Percentiles rank a stretch among this genome's conserved stretches.
Evolutionary conservation across 2,329 filamentous ascomycete genomes (phyloP).

Genomic region (Talaromyces marneffei): DNA sequence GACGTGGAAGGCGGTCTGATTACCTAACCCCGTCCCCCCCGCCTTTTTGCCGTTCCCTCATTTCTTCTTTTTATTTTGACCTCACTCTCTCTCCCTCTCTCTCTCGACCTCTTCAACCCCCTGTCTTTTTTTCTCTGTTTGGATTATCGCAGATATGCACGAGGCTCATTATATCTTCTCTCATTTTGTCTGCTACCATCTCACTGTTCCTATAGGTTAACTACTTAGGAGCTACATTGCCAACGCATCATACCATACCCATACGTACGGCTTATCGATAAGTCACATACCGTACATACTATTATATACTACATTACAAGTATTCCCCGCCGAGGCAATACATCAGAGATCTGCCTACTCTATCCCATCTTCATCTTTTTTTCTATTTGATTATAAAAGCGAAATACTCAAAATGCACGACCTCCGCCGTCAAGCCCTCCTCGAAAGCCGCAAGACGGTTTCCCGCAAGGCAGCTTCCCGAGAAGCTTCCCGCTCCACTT

Average conservation of each 20-base stretch:
- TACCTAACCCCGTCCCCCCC: neutral
- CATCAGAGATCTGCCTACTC: neutral
- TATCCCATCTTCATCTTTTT: neutral
- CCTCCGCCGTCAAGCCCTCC: constrained; percentile 53
- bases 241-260: constrained; percentile 5
- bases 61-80: neutral
- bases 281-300: neutral
- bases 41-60: neutral
- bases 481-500: constrained; percentile 48
- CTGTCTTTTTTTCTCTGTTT: neutral
- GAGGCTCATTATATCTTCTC: neutral
- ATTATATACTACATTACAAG: neutral
- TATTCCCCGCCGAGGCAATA: neutral
- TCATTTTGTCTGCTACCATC: constrained; percentile 7
- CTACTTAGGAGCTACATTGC: neutral
- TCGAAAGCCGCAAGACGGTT: constrained; percentile 60
- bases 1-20: constrained; percentile 5
- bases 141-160: constrained; percentile 11
- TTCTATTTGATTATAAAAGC: neutral
- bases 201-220: constrained; percentile 16
- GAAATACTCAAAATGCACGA: constrained; percentile 38
- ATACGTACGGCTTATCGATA: constrained; percentile 2
- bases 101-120: neutral
- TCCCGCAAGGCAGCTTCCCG: constrained; percentile 57
- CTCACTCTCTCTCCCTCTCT: neutral